Evolutionary conservation across 352 stramenopile species (phyloP), one percentile per base, ranked within the genome.

Genomic region (Pythium brachiatum): DNA sequence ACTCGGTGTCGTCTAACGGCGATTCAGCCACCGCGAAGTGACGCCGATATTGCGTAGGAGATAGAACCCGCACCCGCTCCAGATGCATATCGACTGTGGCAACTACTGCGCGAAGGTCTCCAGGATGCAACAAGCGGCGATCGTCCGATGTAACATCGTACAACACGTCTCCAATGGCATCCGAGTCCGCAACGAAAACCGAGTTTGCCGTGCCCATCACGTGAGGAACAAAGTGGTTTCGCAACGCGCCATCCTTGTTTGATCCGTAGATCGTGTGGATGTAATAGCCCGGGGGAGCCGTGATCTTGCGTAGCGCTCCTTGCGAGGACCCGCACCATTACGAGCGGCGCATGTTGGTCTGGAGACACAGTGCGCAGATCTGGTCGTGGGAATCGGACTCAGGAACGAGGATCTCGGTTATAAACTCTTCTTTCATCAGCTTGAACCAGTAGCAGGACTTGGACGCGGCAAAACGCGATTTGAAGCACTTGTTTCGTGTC

Each of bases 181-280:
- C n/a, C n/a, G n/a, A n/a, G n/a, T n/a, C n/a, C n/a, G n/a, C n/a
- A n/a, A n/a, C n/a, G n/a, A n/a, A n/a, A n/a, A n/a, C n/a, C n/a
- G n/a, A n/a, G n/a, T n/a, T n/a, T n/a, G n/a, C n/a, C n/a, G n/a
- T n/a, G n/a, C n/a, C n/a, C n/a, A n/a, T n/a, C n/a, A n/a, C n/a
- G n/a, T n/a, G n/a, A n/a, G n/a, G n/a, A 6, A 15, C 32, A 9
- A 31, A 31, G 8, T 48, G 12, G 36, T 36, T 58, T 13, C 18
- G 11, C 23, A 31, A 58, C 20, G 39, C 27, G 2, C 23, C 36
- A 16, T 58, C 6, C 16, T 7, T 1, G 6, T 23, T 48, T 6
- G 27, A 32, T 8, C 52, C 52, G 31, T 58, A 34, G 36, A 48
- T 31, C 20, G 16, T 5, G 52, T 58, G 52, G 20, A 58, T 31